A percentile compares a stretch with the other conserved stretches of the same genome.
phyloP scores from a whole-genome alignment of 164 flowering plant genomes.

The Aristolochia californica region DNA sequence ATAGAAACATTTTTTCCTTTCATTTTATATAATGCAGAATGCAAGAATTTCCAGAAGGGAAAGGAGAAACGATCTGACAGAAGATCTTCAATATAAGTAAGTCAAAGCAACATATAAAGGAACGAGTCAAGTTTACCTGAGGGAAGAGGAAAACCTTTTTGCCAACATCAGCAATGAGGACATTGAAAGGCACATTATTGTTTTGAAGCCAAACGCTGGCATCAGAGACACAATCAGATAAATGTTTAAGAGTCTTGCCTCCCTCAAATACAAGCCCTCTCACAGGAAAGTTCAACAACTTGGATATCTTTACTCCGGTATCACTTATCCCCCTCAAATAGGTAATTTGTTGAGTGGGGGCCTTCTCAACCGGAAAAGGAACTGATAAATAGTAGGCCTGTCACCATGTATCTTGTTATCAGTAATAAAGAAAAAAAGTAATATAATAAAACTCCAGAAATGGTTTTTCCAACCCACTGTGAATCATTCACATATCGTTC shows the following conservation, averaged over 20 bases:
- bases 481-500: background rate
- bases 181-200: slow-evolving; percentile 65
- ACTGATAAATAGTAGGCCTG: slow-evolving; percentile 66
- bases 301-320: slow-evolving; percentile 35
- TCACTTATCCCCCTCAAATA: slow-evolving; percentile 6
- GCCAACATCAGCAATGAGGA: slow-evolving; percentile 69
- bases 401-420: background rate
- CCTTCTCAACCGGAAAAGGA: slow-evolving; percentile 74
- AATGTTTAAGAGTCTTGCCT: slow-evolving; percentile 38
- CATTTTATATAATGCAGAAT: no score
- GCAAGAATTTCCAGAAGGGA: no score
- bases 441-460: no score
- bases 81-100: no score
- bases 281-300: slow-evolving; percentile 62
- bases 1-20: no score
- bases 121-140: slow-evolving; percentile 39
- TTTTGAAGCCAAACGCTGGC: slow-evolving; percentile 65
- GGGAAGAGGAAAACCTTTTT: slow-evolving; percentile 56
- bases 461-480: background rate
- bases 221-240: slow-evolving; percentile 47
- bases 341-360: slow-evolving; percentile 29
- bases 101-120: background rate
- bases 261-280: slow-evolving; percentile 69
- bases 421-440: background rate
- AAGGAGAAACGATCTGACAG: no score